Evolutionary conservation across 495 filamentous ascomycete genomes (phyloP).

Genomic region (Hypoxylon lienhwacheense): DNA sequence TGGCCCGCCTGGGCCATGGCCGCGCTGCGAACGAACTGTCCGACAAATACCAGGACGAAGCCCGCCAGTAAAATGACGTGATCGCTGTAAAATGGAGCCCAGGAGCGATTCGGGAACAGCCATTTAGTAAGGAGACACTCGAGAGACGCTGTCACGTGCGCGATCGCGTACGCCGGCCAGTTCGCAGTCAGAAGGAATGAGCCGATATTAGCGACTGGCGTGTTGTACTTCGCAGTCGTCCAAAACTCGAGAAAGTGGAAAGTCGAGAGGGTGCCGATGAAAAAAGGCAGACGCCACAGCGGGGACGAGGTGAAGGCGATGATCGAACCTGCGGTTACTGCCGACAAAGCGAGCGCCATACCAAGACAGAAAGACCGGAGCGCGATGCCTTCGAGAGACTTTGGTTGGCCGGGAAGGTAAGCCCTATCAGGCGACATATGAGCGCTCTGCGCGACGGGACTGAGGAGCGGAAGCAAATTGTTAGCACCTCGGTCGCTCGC

Average conservation of each 20-base stretch:
- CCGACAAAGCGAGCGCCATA: conserved; percentile 46
- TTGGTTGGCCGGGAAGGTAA: conserved; percentile 60
- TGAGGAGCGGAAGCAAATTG: conserved; percentile 39
- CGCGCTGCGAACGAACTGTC: conserved; percentile 70
- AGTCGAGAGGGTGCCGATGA: conserved; percentile 69
- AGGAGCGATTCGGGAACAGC: conserved; percentile 58
- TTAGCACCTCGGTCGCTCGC: conserved; percentile 33
- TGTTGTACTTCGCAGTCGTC: conserved; percentile 83
- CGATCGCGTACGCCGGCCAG: conserved; percentile 80
- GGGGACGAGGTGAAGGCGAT: conserved; percentile 44
- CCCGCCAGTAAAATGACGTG: conserved; percentile 54
- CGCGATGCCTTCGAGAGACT: conserved; percentile 79
- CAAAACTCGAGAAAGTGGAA: conserved; percentile 98
- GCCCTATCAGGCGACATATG: conserved; percentile 29
- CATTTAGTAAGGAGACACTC: conserved; percentile 67
- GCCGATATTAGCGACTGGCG: conserved; percentile 63
- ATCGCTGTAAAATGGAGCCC: conserved; percentile 40
- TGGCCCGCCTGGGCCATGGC: conserved; percentile 89
- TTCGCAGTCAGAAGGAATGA: conserved; percentile 88
- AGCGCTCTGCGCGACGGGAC: conserved; percentile 36
- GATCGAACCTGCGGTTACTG: conserved; percentile 46
- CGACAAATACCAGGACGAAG: conserved; percentile 63
- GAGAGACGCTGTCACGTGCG: conserved; percentile 69
- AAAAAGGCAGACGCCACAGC: conserved; percentile 84
- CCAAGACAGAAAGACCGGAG: conserved; percentile 64